Evolutionary conservation across 805 yeast species (phyloP).

Genomic region (Yamadazyma endophytica): DNA sequence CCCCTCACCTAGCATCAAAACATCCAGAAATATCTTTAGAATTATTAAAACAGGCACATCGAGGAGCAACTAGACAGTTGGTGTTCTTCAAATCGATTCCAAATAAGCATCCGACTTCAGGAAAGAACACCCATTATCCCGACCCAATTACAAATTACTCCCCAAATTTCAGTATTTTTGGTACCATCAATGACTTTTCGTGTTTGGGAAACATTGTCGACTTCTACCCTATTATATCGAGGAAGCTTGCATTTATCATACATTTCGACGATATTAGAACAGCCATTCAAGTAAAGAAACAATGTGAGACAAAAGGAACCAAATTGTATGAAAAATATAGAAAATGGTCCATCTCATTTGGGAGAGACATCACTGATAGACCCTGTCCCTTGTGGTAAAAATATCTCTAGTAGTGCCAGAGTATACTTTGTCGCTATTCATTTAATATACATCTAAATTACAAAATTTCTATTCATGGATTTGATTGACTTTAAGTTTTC

Average conservation of each 20-base stretch:
- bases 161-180: conserved; percentile 39
- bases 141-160: conserved; percentile 41
- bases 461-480: conserved; percentile 10
- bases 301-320: conserved; percentile 29
- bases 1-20: conserved; percentile 14
- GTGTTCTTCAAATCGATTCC: conserved; percentile 31
- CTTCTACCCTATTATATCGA: conserved; percentile 61
- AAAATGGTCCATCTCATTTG: conserved; percentile 65
- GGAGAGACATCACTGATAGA: conserved; percentile 60
- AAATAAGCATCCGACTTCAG: conserved; percentile 10
- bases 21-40: conserved; percentile 21
- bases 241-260: conserved; percentile 57
- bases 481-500: no score
- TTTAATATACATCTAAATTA: conserved; percentile 7
- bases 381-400: conserved; percentile 47
- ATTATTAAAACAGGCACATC: conserved; percentile 28
- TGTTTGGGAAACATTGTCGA: conserved; percentile 59
- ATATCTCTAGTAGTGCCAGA: no score
- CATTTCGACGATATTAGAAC: conserved; percentile 55
- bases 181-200: conserved; percentile 46
- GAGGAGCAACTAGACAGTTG: conserved; percentile 55
- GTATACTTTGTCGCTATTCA: no score
- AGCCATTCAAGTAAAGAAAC: conserved; percentile 56
- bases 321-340: conserved; percentile 42
- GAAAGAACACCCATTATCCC: conserved; percentile 28